phyloP scores from a whole-genome alignment of 495 filamentous ascomycete species.

The Neurospora sp. region DNA sequence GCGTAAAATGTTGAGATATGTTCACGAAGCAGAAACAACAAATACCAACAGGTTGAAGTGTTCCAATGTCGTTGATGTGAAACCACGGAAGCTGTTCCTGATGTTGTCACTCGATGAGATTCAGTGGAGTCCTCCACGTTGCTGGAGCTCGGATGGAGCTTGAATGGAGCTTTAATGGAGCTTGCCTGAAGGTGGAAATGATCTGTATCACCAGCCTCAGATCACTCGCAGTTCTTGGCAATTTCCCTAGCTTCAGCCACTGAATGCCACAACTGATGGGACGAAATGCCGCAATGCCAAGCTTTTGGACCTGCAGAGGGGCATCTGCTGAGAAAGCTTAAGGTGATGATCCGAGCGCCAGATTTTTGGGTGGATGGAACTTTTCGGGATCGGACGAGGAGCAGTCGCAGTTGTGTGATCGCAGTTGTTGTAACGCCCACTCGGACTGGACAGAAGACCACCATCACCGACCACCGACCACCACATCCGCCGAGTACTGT shows the following conservation, averaged over 20 bases:
- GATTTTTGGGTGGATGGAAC: constrained; percentile 14
- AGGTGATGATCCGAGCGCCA: neutral
- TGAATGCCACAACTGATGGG: neutral
- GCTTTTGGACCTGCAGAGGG: neutral
- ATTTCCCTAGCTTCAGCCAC: neutral
- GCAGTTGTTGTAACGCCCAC: neutral
- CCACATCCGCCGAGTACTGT: neutral
- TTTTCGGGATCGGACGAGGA: constrained; percentile 16
- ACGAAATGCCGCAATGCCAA: neutral
- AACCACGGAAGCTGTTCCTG: neutral
- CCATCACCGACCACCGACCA: neutral
- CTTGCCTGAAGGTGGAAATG: neutral
- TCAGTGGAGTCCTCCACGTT: neutral
- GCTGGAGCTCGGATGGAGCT: neutral
- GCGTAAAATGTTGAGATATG: neutral
- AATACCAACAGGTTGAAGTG: neutral
- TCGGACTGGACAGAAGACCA: neutral
- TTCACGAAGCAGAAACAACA: neutral
- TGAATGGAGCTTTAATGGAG: neutral
- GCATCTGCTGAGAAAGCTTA: neutral
- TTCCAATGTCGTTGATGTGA: neutral
- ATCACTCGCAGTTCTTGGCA: neutral
- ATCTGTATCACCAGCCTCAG: neutral
- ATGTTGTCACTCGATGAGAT: neutral
- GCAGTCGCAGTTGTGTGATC: neutral